phyloP scores from a whole-genome alignment of 441 rosid genomes.

The Populus trichocarpa region DNA sequence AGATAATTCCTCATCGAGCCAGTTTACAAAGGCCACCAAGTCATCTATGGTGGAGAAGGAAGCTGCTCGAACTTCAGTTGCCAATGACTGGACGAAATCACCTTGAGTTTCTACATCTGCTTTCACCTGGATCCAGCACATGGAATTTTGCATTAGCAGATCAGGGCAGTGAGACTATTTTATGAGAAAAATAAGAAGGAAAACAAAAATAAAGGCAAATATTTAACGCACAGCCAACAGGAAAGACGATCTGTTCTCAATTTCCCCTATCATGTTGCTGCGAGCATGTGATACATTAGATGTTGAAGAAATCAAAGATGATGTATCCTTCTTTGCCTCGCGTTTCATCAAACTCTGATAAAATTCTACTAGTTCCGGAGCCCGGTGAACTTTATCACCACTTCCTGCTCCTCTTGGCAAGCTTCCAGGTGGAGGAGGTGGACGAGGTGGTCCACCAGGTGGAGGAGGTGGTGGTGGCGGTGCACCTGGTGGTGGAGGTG shows the following conservation, averaged over 20 bases:
- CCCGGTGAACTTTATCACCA: constrained; percentile 84
- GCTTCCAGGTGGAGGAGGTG: constrained; percentile 85
- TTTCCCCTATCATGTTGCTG: constrained; percentile 95
- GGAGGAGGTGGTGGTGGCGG: constrained; percentile 47
- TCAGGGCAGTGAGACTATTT: constrained; percentile 6
- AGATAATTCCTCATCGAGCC: constrained; percentile 99
- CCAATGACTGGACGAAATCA: constrained; percentile 91
- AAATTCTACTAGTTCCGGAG: constrained; percentile 93
- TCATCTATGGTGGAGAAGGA: constrained; percentile 73
- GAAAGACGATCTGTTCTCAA: constrained; percentile 91
- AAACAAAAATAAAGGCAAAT: constrained; percentile 13
- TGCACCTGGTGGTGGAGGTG: constrained; percentile 58
- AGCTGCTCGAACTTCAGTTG: constrained; percentile 82
- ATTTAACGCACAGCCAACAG: constrained; percentile 68
- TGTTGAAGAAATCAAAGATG: constrained; percentile 59
- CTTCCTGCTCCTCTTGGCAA: constrained; percentile 71
- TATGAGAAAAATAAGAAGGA: constrained; percentile 3
- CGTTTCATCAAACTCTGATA: constrained; percentile 96
- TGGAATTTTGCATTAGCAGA: constrained; percentile 13
- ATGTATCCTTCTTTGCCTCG: constrained; percentile 81
- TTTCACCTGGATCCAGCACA: constrained; percentile 61
- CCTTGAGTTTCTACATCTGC: constrained; percentile 99
- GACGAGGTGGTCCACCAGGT: constrained; percentile 67
- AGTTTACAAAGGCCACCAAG: constrained; percentile 86
- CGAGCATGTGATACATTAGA: constrained; percentile 70